These are phyloP conservation scores for Poa pratensis DNA, from an alignment of 176 grass and related monocot genomes.

Conservation along the genomic window DNA sequence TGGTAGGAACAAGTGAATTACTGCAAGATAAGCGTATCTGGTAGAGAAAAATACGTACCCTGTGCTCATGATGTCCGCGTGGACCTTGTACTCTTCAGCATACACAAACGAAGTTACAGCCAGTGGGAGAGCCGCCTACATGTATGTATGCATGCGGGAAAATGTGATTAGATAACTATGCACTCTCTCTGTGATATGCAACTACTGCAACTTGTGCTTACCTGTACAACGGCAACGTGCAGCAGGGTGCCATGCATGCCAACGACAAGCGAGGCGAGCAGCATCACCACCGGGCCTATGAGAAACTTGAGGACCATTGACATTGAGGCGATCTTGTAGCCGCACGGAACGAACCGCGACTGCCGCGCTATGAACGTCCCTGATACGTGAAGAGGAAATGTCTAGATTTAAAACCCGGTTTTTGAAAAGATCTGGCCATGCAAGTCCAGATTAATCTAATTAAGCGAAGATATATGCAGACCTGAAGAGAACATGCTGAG, in stretches of 20 bases:
- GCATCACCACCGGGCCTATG: constrained; percentile 64
- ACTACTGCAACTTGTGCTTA: neutral
- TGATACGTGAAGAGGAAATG: neutral
- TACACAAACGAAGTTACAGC: constrained; percentile 89
- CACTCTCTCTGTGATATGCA: neutral
- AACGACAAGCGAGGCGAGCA: constrained; percentile 48
- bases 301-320: constrained; percentile 71
- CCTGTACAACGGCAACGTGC: constrained; percentile 69
- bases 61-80: constrained; percentile 95
- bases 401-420: neutral
- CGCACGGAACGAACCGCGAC: constrained; percentile 63
- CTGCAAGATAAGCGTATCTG: neutral
- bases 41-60: constrained; percentile 50
- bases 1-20: neutral
- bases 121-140: constrained; percentile 78
- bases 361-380: constrained; percentile 83
- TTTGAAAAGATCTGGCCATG: neutral
- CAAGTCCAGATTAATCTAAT: neutral
- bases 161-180: neutral
- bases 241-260: constrained; percentile 69
- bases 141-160: too few species aligned
- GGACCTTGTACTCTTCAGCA: constrained; percentile 79
- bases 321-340: constrained; percentile 58
- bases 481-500: constrained; percentile 90
- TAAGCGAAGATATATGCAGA: constrained; percentile 5